Evolutionary conservation across 305 asterid genomes (phyloP), one percentile per base, ranked within the genome.

Genomic region (Fraxinus latifolia): DNA sequence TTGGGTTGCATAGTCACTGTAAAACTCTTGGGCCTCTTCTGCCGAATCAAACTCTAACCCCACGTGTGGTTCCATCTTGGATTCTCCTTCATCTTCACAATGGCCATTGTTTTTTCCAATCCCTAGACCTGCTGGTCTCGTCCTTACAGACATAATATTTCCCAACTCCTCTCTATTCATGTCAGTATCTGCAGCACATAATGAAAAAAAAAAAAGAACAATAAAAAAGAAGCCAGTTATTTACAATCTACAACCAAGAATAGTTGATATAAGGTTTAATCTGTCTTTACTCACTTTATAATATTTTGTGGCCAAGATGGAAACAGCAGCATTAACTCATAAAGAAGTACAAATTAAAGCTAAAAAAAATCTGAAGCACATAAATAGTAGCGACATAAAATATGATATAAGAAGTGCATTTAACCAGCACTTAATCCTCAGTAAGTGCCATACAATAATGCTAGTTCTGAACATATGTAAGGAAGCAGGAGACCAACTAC

Each of bases 1-100:
- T 65, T 89, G 93, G 21, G 94, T 83, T 68, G 97, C 98, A 42
- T 95, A 92, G 1, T 85, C 55, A 83, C 84, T 92, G 86, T 95
- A 94, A 78, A 91, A 90, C 74, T 95, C 98, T 79, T 95, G 99
- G 0, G 99, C 98, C 71, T 91, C 97, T 75, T 94, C 99, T 62
- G 97, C 93, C 39, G 97, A 77, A 84, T 91, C 91, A 62, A 95
- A 95, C 88, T 95, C 98, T 79, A 91, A 88, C 72, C 98, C 99
- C 15, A 88, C 92, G 3, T 82, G 88, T 29, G 93, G 99, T 82
- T 94, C 98, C 83, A 87, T 84, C 78, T 80, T 89, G 36, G 97
- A 90, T 79, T 90, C 91, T 80, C 91, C 93, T 50, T 79, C 93
- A 79, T 89, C 91, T 65, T 88, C 86, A 19, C 84, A 80, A 77